phyloP scores from a whole-genome alignment of 352 stramenopile species.

The Pythium sukuiense region DNA sequence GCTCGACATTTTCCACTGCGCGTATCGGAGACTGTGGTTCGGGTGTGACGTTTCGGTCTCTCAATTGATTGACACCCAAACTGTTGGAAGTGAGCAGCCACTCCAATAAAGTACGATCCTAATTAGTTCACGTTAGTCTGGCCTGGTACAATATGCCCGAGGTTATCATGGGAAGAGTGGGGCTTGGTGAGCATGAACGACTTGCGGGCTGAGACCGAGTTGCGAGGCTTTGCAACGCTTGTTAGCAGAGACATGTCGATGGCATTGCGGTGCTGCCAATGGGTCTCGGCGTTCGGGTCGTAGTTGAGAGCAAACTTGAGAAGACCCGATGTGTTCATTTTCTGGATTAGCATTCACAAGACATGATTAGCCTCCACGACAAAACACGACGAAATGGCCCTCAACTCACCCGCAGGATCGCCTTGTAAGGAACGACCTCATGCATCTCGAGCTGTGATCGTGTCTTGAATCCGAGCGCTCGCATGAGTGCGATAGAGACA shows the following conservation, averaged over 20 bases:
- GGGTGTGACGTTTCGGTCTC: neutral
- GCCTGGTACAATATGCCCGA: too few relatives aligned
- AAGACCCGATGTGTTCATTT: constrained; percentile 64
- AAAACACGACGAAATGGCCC: neutral
- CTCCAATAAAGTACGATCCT: constrained; percentile 19
- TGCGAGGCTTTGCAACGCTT: neutral
- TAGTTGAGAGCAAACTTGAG: constrained; percentile 84
- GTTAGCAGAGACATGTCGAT: constrained; percentile 1
- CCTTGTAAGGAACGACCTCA: constrained; percentile 57
- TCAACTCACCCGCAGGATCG: constrained; percentile 44
- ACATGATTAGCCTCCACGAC: constrained; percentile 7
- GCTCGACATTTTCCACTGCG: constrained; percentile 51
- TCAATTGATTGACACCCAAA: constrained; percentile 5
- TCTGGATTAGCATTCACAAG: constrained; percentile 27
- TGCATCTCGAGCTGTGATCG: constrained; percentile 45
- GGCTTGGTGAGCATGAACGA: neutral
- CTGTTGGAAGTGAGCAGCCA: neutral
- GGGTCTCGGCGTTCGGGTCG: constrained; percentile 56
- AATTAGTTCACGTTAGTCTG: neutral
- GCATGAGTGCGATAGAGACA: constrained; percentile 37
- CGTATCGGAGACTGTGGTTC: neutral
- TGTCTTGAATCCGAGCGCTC: constrained; percentile 44
- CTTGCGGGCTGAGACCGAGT: neutral
- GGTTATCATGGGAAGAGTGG: neutral
- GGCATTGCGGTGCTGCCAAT: constrained; percentile 32